Evolutionary conservation across 2,329 filamentous ascomycete genomes (phyloP), one percentile per base, ranked within the genome.

Genomic region (Pestalotiopsis sp.): DNA sequence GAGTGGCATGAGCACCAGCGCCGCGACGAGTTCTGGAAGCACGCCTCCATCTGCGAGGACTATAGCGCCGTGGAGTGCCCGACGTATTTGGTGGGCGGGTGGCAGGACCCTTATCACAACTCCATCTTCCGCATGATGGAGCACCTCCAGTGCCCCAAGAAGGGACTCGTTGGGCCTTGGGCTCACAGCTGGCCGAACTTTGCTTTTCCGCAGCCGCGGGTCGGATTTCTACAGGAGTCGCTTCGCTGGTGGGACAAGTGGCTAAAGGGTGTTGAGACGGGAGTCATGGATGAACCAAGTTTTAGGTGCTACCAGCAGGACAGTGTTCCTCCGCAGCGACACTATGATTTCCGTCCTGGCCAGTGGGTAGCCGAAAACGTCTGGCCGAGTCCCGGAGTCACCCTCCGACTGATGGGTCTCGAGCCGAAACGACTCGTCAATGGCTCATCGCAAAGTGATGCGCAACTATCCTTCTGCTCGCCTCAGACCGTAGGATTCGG

Each of bases 81-180:
- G 14, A 38, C 31, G 0, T 60, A 31, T 38, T 2, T 60, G 25
- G 57, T 60, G 25, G 57, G 57, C 57, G 57, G 57, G 4, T 60
- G 57, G 57, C 25, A 31, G 57, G 57, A 60, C 57, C 31, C 57
- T 2, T 60, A 60, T 23, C 57, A 60, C 25, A 60, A 60, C 3
- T 60, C 57, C 14, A 60, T 60, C 57, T 60, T 60, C 12, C 57
- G 57, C 57, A 60, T 60, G 57, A 13, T 60, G 25, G 57, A 60
- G 4, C 57, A 27, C 31, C 57, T 60, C 11, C 13, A 60, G 4
- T 60, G 57, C 17, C 57, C 25, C 4, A 60, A 60, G 23, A 60
- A 60, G 57, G 57, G 12, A 0, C 31, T 60, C 25, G 57, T 60
- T 4, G 57, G 57, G 23, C 57, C 57, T 1, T 60, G 57, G 57